phyloP scores from a whole-genome alignment of 2,329 filamentous ascomycete species.

The Neopestalotiopsis sp. region DNA sequence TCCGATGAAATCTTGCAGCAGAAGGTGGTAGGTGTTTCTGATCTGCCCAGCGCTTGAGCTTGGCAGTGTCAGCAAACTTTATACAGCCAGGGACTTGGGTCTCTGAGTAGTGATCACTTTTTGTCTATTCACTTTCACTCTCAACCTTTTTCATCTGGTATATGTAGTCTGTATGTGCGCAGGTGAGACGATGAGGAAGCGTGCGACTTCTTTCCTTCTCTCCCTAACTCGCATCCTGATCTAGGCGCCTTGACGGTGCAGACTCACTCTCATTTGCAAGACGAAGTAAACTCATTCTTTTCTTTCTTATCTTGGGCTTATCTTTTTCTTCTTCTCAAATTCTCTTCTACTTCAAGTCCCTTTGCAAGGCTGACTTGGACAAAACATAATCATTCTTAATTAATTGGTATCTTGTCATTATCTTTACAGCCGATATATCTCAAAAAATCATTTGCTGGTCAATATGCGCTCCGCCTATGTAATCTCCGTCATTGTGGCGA shows the following conservation, averaged over 20 bases:
- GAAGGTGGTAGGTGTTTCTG: neutral
- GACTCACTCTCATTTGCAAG: slow-evolving; percentile 12
- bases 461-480: slow-evolving; percentile 12
- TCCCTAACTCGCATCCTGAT: neutral
- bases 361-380: slow-evolving; percentile 10
- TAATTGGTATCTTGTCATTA: neutral
- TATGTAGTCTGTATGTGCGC: neutral
- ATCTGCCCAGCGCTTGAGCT: neutral
- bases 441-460: slow-evolving; percentile 2
- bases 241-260: slow-evolving; percentile 15
- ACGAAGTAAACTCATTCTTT: neutral
- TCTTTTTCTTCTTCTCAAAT: too few relatives aligned
- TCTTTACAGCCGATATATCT: neutral
- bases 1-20: neutral
- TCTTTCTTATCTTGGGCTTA: neutral
- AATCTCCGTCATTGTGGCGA: neutral
- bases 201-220: neutral
- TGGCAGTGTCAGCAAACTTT: neutral
- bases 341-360: neutral
- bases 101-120: neutral
- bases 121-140: neutral
- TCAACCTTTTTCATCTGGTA: neutral
- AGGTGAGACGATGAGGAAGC: neutral
- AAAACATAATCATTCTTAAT: slow-evolving; percentile 5
- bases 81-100: neutral